Conservation (phyloP, 768 basidiomycete species). For the Russula abietina region DNA sequence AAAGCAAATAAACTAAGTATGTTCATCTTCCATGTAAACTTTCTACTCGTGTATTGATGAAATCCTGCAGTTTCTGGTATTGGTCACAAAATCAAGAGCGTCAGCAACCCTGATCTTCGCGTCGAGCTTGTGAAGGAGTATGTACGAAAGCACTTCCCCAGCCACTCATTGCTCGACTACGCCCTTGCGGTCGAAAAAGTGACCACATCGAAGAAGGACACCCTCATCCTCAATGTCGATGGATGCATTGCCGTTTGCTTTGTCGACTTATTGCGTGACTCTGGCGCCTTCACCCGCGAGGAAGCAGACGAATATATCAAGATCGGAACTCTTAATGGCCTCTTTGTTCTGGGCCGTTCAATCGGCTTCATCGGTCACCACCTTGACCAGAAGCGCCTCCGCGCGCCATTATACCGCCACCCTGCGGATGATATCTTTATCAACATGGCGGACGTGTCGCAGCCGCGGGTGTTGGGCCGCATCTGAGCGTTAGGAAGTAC, state of each 20-base stretch:
- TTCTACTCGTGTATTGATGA: slow-evolving; percentile 9
- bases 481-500: slow-evolving; percentile 22
- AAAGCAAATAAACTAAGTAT: slow-evolving; percentile 90
- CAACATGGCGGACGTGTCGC: slow-evolving; percentile 81
- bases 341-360: slow-evolving; percentile 95
- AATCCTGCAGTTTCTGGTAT: slow-evolving; percentile 76
- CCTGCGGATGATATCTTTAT: slow-evolving; percentile 96
- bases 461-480: slow-evolving; percentile 69
- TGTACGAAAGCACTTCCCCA: slow-evolving; percentile 92
- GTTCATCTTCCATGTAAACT: slow-evolving; percentile 30
- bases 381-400: slow-evolving; percentile 93
- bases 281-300: slow-evolving; percentile 90
- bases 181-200: slow-evolving; percentile 97
- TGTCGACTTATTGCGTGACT: slow-evolving; percentile 88
- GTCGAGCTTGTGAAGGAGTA: slow-evolving; percentile 95
- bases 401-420: slow-evolving; percentile 89
- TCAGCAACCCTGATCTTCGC: slow-evolving; percentile 91
- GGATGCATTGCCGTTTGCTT: slow-evolving; percentile 95
- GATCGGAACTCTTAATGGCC: slow-evolving; percentile 91
- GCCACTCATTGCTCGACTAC: slow-evolving; percentile 87
- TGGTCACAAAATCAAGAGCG: slow-evolving; percentile 99
- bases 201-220: slow-evolving; percentile 96
- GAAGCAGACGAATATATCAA: slow-evolving; percentile 98
- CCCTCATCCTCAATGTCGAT: slow-evolving; percentile 94
- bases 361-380: slow-evolving; percentile 98